Conservation (phyloP, 2,329 filamentous ascomycete species). For the Eurotiales sp. region DNA sequence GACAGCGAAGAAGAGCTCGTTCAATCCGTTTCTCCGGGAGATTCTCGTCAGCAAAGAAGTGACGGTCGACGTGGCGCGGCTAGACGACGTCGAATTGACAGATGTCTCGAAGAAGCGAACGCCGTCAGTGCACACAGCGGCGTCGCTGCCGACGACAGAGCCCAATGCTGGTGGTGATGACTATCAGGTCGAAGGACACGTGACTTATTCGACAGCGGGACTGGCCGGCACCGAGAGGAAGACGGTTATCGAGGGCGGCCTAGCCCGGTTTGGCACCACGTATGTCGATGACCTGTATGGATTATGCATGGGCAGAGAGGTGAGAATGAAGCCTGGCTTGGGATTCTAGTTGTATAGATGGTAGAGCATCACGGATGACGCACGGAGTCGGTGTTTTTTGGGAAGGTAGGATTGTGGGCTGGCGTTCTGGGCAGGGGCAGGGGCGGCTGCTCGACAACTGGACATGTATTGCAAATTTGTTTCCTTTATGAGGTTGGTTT, state of each 20-base stretch:
- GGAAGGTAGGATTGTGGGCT: too few relatives aligned
- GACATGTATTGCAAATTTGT: too few relatives aligned
- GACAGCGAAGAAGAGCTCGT: not conserved
- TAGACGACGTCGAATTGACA: slow-evolving; percentile 8
- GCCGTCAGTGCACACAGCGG: not conserved
- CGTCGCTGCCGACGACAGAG: not conserved
- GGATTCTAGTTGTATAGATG: too few relatives aligned
- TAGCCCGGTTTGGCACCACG: slow-evolving; percentile 3
- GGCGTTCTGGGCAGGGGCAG: too few relatives aligned
- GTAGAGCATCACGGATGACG: too few relatives aligned
- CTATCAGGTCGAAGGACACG: not conserved
- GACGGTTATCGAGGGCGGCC: slow-evolving; percentile 10
- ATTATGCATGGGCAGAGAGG: slow-evolving; percentile 9
- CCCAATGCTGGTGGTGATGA: not conserved
- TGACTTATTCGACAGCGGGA: not conserved
- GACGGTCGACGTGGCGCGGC: slow-evolving; percentile 10
- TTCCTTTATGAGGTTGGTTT: too few relatives aligned
- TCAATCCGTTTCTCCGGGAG: slow-evolving; percentile 4
- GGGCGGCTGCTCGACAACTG: too few relatives aligned
- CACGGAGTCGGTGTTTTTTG: too few relatives aligned
- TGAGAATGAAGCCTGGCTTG: slow-evolving; percentile 8
- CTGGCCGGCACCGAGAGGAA: slow-evolving; percentile 1
- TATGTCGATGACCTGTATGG: slow-evolving; percentile 14
- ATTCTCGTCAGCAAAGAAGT: slow-evolving; percentile 14
- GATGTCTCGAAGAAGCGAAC: not conserved